Evolutionary conservation across 768 basidiomycete genomes (phyloP), one percentile per base, ranked within the genome.

Genomic region (Fomitopsis serialis): DNA sequence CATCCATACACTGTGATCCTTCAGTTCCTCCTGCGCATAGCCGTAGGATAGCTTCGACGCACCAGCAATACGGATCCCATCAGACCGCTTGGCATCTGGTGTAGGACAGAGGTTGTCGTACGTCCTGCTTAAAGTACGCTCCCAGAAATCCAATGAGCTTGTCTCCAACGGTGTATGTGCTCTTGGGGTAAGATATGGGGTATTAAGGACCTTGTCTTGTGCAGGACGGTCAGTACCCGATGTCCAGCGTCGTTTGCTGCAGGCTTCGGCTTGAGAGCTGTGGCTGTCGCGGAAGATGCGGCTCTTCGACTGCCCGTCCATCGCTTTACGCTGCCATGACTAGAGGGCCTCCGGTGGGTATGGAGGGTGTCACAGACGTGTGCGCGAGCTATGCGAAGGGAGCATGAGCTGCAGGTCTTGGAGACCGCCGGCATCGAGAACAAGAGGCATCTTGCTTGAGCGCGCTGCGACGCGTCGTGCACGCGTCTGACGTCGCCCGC

Each of bases 1-100:
- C 78, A 60, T 12, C 80, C 78, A 61, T 75, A 79, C 12, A 90
- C 88, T 89, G 54, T 47, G 34, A 0, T 32, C 21, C 2, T 12
- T n/a, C 10, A 21, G 12, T 12, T 7, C 1, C 34, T 1, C 47
- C 22, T 25, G 52, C 11, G 11, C 29, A 47, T 3, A 5, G 12
- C n/a, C n/a, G n/a, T n/a, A n/a, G n/a, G n/a, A n/a, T n/a, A n/a
- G n/a, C n/a, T n/a, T n/a, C n/a, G n/a, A 65, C 81, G 57, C 54
- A 81, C 84, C 78, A 42, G 72, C 72, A 50, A 87, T 65, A 36
- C 74, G 76, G 35, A 74, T 76, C 11, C 17, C 27, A 11, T 52
- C 56, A 29, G 49, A 53, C 40, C 73, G 70, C 37, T 65, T 62
- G 40, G 66, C 63, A 19, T 59, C 60, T 9, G 68, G 62, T 29